Conservation (phyloP, 192 early-diverging fungal genomes). For the Coemansia erecta region DNA sequence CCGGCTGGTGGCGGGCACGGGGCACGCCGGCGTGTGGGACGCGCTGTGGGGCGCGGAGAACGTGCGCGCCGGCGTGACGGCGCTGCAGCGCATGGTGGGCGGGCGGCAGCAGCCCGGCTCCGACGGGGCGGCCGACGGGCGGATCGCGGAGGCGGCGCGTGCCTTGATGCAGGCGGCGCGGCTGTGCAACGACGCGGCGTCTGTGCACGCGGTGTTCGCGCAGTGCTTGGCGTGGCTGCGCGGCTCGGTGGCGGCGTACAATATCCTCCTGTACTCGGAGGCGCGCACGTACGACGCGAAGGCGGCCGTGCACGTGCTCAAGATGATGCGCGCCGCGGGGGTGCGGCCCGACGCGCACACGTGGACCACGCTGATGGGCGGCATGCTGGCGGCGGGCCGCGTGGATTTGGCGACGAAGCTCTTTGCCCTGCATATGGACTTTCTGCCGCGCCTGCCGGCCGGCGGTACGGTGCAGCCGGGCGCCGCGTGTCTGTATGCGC, state of each 20-base stretch:
- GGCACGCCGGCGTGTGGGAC: slow-evolving; percentile 11
- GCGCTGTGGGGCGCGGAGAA: slow-evolving; percentile 19
- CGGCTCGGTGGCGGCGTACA: slow-evolving; percentile 16
- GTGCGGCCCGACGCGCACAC: slow-evolving; percentile 17
- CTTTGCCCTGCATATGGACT: slow-evolving; percentile 35
- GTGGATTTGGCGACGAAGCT: slow-evolving; percentile 16
- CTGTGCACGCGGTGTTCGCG: slow-evolving; percentile 10
- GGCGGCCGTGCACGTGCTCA: slow-evolving; percentile 3
- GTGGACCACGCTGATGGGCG: slow-evolving; percentile 29
- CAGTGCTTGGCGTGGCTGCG: slow-evolving; percentile 9
- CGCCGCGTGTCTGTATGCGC: slow-evolving; percentile 2
- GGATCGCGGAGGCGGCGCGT: not conserved
- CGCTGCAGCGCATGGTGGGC: not conserved
- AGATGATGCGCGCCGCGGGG: slow-evolving; percentile 9
- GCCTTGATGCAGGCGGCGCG: slow-evolving; percentile 21
- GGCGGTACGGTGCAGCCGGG: not conserved
- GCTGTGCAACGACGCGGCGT: not conserved
- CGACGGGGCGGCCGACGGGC: too few relatives aligned
- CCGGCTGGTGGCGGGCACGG: too few relatives aligned
- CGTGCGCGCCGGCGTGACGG: not conserved
- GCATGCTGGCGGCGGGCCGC: slow-evolving; percentile 19
- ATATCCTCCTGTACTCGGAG: slow-evolving; percentile 12
- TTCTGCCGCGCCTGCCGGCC: slow-evolving; percentile 12
- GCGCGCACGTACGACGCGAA: slow-evolving; percentile 10
- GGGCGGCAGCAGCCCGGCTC: not conserved